Conservation (phyloP, 2,329 filamentous ascomycete species). For the Madurella mycetomatis region DNA sequence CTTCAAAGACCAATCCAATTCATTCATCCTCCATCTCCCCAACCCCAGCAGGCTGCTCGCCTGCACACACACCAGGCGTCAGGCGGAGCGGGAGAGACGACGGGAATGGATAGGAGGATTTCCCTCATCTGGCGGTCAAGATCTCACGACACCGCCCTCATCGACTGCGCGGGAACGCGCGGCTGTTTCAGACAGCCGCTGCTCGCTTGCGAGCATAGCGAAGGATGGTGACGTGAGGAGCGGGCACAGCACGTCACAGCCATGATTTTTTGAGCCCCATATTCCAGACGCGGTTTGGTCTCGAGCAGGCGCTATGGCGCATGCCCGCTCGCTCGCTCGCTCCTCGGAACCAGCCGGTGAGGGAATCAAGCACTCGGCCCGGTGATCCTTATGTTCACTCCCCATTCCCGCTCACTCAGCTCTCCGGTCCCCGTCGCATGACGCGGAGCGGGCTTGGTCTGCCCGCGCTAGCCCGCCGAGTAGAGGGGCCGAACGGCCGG, state of each 20-base stretch:
- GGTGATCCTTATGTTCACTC: too few relatives aligned
- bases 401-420: too few relatives aligned
- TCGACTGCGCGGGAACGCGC: neutral
- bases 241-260: neutral
- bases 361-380: too few relatives aligned
- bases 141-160: neutral
- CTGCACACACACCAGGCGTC: neutral
- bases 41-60: neutral
- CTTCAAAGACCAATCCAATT: neutral
- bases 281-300: too few relatives aligned
- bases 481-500: too few relatives aligned
- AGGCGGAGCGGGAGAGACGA: neutral
- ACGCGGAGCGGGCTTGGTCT: too few relatives aligned
- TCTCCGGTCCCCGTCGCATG: too few relatives aligned
- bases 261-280: too few relatives aligned
- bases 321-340: too few relatives aligned
- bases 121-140: constrained; percentile 3
- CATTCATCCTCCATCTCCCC: neutral
- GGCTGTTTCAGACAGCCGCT: constrained; percentile 8
- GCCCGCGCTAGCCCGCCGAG: too few relatives aligned
- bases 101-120: neutral
- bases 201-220: neutral
- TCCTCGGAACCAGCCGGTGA: too few relatives aligned
- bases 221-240: neutral
- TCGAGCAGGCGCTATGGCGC: too few relatives aligned